Conservation (phyloP, 768 basidiomycete species). For the Termitomyces sp. region DNA sequence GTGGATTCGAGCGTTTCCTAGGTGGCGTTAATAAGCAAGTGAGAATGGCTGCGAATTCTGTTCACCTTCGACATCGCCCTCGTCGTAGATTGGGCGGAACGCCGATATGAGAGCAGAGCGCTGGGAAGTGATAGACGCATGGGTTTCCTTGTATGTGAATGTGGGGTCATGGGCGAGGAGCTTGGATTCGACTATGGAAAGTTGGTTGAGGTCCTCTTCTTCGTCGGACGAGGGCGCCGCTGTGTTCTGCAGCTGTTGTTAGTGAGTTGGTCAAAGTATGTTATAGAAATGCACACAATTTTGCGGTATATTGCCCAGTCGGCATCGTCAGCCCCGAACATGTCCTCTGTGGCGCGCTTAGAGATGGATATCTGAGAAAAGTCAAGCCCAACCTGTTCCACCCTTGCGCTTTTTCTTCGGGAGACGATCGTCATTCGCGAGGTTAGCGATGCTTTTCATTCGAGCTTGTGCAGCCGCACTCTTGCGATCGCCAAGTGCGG, state of each 20-base stretch:
- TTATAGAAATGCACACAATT: slow-evolving; percentile 53
- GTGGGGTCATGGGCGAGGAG: slow-evolving; percentile 79
- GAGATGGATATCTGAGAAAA: slow-evolving; percentile 1
- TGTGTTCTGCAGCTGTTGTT: slow-evolving; percentile 46
- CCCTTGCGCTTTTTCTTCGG: slow-evolving; percentile 83
- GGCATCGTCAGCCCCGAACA: slow-evolving; percentile 89
- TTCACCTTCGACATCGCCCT: slow-evolving; percentile 62
- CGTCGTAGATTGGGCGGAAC: slow-evolving; percentile 75
- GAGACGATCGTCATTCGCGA: slow-evolving; percentile 83
- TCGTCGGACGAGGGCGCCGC: slow-evolving; percentile 75
- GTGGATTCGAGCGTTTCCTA: slow-evolving; percentile 73
- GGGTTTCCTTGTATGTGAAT: slow-evolving; percentile 79
- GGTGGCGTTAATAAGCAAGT: not conserved
- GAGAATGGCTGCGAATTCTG: not conserved
- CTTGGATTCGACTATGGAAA: slow-evolving; percentile 73
- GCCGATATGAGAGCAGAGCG: slow-evolving; percentile 83
- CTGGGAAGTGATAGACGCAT: slow-evolving; percentile 68
- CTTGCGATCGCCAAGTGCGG: slow-evolving; percentile 85
- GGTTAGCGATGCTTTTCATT: slow-evolving; percentile 92
- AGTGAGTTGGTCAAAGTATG: not conserved
- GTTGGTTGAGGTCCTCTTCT: slow-evolving; percentile 78
- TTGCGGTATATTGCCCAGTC: slow-evolving; percentile 99
- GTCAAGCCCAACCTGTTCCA: slow-evolving; percentile 55
- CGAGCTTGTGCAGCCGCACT: slow-evolving; percentile 91
- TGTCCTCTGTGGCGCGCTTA: slow-evolving; percentile 59